Evolutionary conservation across 805 yeast genomes (phyloP).

Genomic region (Metschnikowia chrysomelidarum): DNA sequence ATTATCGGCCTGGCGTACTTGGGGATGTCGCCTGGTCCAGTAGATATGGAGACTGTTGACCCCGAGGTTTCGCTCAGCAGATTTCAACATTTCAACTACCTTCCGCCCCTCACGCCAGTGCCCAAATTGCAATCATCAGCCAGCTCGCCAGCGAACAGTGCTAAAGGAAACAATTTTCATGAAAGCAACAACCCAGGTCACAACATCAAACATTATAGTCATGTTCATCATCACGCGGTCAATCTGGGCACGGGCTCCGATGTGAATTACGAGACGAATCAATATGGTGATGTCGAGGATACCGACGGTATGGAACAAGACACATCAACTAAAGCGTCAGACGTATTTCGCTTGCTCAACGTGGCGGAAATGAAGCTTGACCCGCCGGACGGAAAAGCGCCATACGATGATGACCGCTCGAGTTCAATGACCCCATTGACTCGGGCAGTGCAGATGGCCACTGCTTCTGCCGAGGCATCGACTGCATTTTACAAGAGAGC

Average conservation of each 20-base stretch:
- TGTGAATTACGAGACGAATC: no score
- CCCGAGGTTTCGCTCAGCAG: constrained; percentile 19
- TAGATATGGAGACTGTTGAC: constrained; percentile 7
- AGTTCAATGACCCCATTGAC: constrained; percentile 36
- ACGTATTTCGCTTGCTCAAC: constrained; percentile 46
- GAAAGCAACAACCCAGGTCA: constrained; percentile 11
- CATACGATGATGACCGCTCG: constrained; percentile 5
- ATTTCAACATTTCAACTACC: constrained; percentile 65
- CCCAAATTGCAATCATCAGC: constrained; percentile 66
- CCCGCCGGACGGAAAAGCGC: constrained; percentile 1
- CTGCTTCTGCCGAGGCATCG: constrained; percentile 24
- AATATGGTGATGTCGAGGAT: no score
- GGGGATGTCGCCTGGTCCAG: constrained; percentile 1
- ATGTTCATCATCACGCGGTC: no score
- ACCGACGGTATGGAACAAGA: no score
- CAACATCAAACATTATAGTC: no score
- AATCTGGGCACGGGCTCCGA: no score
- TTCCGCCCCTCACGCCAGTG: constrained; percentile 68
- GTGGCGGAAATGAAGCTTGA: constrained; percentile 14
- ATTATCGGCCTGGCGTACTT: constrained; percentile 4
- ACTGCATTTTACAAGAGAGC: constrained; percentile 10
- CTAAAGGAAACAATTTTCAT: constrained; percentile 14
- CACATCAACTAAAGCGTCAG: constrained; percentile 39
- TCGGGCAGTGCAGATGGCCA: constrained; percentile 40
- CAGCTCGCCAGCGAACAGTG: constrained; percentile 35